Conservation (phyloP, 257 asterid genomes). For the Ballota nigra region DNA sequence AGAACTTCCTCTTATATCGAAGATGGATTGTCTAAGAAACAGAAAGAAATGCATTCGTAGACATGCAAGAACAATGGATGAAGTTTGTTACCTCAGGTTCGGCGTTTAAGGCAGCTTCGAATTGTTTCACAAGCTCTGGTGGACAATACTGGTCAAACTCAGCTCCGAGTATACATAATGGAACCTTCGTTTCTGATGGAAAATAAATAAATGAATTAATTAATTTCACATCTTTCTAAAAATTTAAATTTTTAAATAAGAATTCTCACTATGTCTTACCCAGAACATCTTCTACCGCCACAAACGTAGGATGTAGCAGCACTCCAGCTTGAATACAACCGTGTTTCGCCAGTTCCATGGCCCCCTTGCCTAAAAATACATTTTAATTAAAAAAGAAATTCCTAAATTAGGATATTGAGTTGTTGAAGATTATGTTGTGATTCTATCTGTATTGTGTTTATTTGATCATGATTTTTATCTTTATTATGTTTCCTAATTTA, state of each 20-base stretch:
- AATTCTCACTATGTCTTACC: conserved; percentile 31
- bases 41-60: no score
- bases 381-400: neutral
- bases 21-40: neutral
- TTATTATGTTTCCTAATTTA: no score
- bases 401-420: neutral
- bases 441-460: no score
- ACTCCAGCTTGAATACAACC: conserved; percentile 56
- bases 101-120: conserved; percentile 38
- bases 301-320: conserved; percentile 65
- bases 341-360: conserved; percentile 50
- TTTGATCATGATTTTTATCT: no score
- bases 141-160: conserved; percentile 46
- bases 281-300: conserved; percentile 45
- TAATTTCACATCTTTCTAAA: no score
- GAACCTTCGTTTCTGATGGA: conserved; percentile 54
- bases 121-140: conserved; percentile 47
- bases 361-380: conserved; percentile 58
- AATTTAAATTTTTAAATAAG: no score
- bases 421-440: no score
- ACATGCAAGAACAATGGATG: no score
- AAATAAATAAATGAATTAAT: no score
- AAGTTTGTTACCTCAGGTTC: conserved; percentile 47
- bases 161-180: conserved; percentile 60
- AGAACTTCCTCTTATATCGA: no score